Conservation (phyloP, 2,329 filamentous ascomycete genomes). For the Aspergillus bombycis region DNA sequence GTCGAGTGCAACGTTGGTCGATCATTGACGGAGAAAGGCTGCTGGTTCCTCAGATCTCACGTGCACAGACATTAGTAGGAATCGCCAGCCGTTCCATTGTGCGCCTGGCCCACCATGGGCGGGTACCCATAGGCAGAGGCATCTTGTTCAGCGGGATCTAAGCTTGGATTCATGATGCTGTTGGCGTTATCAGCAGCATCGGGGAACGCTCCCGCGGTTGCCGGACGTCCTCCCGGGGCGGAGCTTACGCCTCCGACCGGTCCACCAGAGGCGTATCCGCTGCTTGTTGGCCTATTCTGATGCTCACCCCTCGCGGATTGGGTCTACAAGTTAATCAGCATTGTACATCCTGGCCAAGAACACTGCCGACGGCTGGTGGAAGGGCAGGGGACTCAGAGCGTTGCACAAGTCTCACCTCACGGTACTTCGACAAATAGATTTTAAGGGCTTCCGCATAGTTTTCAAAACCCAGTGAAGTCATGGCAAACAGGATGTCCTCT, state of each 20-base stretch:
- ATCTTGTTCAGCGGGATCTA: slow-evolving; percentile 51
- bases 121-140: slow-evolving; percentile 49
- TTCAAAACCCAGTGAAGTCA: slow-evolving; percentile 98
- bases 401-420: slow-evolving; percentile 74
- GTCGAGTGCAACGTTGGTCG: slow-evolving; percentile 1
- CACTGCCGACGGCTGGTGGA: slow-evolving; percentile 34
- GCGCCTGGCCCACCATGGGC: slow-evolving; percentile 49
- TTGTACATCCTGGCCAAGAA: slow-evolving; percentile 3
- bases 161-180: slow-evolving; percentile 47
- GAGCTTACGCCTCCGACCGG: slow-evolving; percentile 39
- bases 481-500: slow-evolving; percentile 97
- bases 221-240: slow-evolving; percentile 33
- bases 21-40: not conserved
- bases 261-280: slow-evolving; percentile 47
- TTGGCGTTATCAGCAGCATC: slow-evolving; percentile 47
- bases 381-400: slow-evolving; percentile 9
- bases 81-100: slow-evolving; percentile 52
- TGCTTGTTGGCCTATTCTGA: slow-evolving; percentile 60
- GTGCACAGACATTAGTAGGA: slow-evolving; percentile 38
- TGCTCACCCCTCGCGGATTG: slow-evolving; percentile 74
- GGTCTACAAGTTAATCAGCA: slow-evolving; percentile 61
- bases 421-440: slow-evolving; percentile 96
- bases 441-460: slow-evolving; percentile 98
- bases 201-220: slow-evolving; percentile 38
- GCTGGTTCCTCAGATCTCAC: slow-evolving; percentile 14